Conservation (phyloP, 805 yeast genomes). For the Yamadazyma nakazawae region DNA sequence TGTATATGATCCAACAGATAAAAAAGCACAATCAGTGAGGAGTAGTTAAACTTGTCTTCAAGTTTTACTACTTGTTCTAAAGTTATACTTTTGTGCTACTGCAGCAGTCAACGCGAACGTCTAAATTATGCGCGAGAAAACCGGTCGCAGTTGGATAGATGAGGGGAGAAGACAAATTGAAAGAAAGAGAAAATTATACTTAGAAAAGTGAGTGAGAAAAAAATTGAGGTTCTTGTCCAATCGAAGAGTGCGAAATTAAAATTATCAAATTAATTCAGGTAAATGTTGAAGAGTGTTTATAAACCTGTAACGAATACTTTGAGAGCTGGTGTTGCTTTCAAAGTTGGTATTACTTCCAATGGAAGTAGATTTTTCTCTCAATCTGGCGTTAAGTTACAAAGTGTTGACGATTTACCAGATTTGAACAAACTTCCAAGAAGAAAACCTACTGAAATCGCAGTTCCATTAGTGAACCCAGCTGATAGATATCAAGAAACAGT, state of each 20-base stretch:
- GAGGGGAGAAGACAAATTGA: not conserved
- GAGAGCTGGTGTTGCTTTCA: not conserved
- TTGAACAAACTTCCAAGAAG: constrained; percentile 38
- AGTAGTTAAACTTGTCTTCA: not conserved
- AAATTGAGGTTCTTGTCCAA: constrained; percentile 4
- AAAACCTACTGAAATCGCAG: constrained; percentile 28
- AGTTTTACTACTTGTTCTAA: not conserved
- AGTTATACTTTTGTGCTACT: not conserved
- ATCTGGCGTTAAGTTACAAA: not conserved
- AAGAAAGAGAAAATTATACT: not conserved
- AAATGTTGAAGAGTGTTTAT: not conserved
- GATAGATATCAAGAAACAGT: constrained; percentile 64
- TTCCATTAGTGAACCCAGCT: constrained; percentile 69
- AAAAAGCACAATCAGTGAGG: no score
- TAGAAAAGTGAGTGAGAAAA: not conserved
- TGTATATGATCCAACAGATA: no score
- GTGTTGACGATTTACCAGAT: constrained; percentile 28
- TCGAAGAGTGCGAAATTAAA: constrained; percentile 10
- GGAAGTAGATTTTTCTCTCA: constrained; percentile 7
- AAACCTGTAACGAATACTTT: not conserved
- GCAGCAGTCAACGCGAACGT: constrained; percentile 1
- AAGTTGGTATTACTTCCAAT: not conserved
- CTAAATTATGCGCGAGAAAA: constrained; percentile 2
- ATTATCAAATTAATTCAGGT: constrained; percentile 1
- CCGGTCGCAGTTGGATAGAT: constrained; percentile 3